Percentiles rank a stretch among this genome's conserved stretches.
Conservation (phyloP, 129 eudicot genomes). For the Deinandra increscens region DNA sequence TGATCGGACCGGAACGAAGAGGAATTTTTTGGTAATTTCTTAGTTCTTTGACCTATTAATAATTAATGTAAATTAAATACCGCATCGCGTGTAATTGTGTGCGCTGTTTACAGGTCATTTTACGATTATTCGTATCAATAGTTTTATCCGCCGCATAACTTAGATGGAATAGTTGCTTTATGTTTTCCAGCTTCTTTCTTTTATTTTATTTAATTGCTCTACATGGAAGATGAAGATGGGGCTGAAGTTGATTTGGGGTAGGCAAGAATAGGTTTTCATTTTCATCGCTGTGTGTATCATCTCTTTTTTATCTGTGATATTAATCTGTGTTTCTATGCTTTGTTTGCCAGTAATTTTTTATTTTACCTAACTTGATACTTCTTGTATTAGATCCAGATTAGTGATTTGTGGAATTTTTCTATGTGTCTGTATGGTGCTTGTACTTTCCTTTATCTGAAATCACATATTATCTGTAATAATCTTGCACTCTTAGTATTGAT, state of each 20-base stretch:
- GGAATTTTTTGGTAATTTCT: constrained; percentile 18
- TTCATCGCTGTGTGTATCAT: constrained; percentile 5
- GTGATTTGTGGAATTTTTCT: neutral
- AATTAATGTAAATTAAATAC: neutral
- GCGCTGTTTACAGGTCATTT: constrained; percentile 16
- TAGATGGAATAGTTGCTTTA: neutral
- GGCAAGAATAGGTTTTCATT: neutral
- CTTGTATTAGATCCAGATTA: constrained; percentile 9
- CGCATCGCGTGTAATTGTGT: constrained; percentile 2
- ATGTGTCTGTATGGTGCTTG: neutral
- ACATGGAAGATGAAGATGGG: neutral
- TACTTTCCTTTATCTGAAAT: neutral
- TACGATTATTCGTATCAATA: neutral
- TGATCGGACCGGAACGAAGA: constrained; percentile 17
- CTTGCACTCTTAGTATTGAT: neutral
- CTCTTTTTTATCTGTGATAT: neutral
- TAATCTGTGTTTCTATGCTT: constrained; percentile 1
- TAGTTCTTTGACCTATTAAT: neutral
- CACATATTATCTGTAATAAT: constrained; percentile 5
- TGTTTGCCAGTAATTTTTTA: neutral
- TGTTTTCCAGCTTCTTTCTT: neutral
- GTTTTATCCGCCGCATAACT: neutral
- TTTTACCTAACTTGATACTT: constrained; percentile 8
- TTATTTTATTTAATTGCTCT: neutral
- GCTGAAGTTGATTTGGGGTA: neutral